phyloP scores from a whole-genome alignment of 495 filamentous ascomycete species.

The Darksidea phi region DNA sequence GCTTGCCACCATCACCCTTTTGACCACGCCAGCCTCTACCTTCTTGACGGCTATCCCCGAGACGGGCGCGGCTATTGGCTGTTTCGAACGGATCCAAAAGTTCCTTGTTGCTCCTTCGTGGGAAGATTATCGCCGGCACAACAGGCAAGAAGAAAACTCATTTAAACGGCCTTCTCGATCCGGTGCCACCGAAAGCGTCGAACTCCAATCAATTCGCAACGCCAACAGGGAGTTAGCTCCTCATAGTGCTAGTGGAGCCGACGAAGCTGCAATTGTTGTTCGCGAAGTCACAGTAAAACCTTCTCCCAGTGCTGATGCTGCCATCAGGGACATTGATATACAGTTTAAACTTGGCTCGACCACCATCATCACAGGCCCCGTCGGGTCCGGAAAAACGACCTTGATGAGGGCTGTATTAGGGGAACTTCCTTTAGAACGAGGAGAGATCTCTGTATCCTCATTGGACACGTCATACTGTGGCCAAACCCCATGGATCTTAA shows the following conservation, averaged over 20 bases:
- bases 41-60: constrained; percentile 11
- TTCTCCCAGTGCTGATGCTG: no score
- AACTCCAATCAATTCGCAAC: no score
- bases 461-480: constrained; percentile 43
- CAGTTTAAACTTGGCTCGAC: constrained; percentile 38
- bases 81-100: constrained; percentile 8
- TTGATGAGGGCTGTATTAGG: constrained; percentile 59
- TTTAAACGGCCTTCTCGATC: no score
- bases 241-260: no score
- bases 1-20: constrained; percentile 10
- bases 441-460: constrained; percentile 46
- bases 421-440: constrained; percentile 47
- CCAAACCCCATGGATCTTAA: constrained; percentile 42
- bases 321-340: no score
- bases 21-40: constrained; percentile 9
- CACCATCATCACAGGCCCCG: constrained; percentile 58
- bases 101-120: constrained; percentile 9
- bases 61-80: constrained; percentile 8
- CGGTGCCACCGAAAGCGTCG: no score
- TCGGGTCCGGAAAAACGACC: constrained; percentile 62
- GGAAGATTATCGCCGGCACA: constrained; percentile 2
- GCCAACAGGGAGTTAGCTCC: no score
- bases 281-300: no score
- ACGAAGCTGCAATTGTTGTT: no score
- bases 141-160: no score